phyloP scores from a whole-genome alignment of 2,329 filamentous ascomycete species.

The Neonectria magnoliae region DNA sequence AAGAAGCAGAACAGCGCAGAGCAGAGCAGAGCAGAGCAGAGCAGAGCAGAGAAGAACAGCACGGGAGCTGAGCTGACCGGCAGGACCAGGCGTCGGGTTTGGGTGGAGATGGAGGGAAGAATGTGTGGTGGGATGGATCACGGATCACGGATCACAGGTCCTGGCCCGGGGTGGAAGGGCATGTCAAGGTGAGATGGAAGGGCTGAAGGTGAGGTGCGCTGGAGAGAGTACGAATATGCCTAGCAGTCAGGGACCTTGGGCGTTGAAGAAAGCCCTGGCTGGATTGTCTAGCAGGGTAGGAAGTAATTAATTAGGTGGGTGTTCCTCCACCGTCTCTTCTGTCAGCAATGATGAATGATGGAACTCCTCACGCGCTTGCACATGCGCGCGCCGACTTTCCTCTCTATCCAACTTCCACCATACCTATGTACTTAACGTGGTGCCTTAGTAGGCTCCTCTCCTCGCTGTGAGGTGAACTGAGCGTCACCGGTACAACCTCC shows the following conservation, averaged over 20 bases:
- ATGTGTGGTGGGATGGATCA: slow-evolving; percentile 25
- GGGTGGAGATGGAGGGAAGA: slow-evolving; percentile 20
- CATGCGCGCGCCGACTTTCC: neutral
- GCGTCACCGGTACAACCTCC: slow-evolving; percentile 4
- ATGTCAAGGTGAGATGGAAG: no score
- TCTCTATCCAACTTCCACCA: no score
- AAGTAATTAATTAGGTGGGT: neutral
- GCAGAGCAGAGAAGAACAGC: neutral
- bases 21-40: neutral
- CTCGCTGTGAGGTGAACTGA: neutral
- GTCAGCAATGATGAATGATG: no score
- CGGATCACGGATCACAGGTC: slow-evolving; percentile 26
- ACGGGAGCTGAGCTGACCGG: neutral
- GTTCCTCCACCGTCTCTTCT: no score
- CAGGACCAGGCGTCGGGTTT: neutral
- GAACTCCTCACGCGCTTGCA: neutral
- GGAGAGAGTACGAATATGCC: slow-evolving; percentile 1
- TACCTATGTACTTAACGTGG: neutral
- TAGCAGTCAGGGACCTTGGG: neutral
- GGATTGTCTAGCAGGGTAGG: neutral
- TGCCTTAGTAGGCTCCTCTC: neutral
- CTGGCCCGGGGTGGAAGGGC: slow-evolving; percentile 17
- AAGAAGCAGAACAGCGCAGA: neutral
- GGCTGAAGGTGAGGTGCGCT: slow-evolving; percentile 15
- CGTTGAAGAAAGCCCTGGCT: neutral